Percentiles rank a stretch among this genome's conserved stretches.
These are phyloP conservation scores for Tricladium varicosporioides DNA, from an alignment of 2,329 filamentous ascomycete species.

Conservation along the genomic window DNA sequence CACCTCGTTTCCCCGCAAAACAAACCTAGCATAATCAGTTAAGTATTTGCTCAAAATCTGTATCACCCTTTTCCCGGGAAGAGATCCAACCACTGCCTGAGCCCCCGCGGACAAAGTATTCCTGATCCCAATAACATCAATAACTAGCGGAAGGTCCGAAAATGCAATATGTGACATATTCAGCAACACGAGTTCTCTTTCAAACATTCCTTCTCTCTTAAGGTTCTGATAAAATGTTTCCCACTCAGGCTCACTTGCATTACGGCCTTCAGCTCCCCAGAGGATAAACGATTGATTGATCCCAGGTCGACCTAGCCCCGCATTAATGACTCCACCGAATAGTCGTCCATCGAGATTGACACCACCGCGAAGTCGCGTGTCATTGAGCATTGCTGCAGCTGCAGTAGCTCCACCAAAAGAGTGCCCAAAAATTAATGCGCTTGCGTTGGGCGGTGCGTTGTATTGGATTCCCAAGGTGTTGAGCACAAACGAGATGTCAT, in stretches of 20 bases:
- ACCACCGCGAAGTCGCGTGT: constrained; percentile 33
- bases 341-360: constrained; percentile 37
- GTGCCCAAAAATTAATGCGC: constrained; percentile 33
- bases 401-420: constrained; percentile 33
- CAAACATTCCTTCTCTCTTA: not conserved
- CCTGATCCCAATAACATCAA: not conserved
- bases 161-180: not conserved
- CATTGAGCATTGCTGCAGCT: constrained; percentile 29
- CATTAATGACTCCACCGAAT: constrained; percentile 23
- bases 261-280: not conserved
- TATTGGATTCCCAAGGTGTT: constrained; percentile 16
- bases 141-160: not conserved
- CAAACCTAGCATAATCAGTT: not conserved
- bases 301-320: not conserved
- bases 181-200: not conserved
- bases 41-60: not conserved
- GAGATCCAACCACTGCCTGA: not conserved
- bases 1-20: not conserved
- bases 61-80: not conserved
- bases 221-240: not conserved
- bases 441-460: constrained; percentile 20
- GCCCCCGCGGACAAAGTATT: not conserved
- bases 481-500: constrained; percentile 34
- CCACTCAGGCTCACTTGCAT: not conserved
- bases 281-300: constrained; percentile 10